Percentiles rank a stretch among this genome's conserved stretches.
Conservation (phyloP, 306 rosid species). For the Vigna trinervia region DNA sequence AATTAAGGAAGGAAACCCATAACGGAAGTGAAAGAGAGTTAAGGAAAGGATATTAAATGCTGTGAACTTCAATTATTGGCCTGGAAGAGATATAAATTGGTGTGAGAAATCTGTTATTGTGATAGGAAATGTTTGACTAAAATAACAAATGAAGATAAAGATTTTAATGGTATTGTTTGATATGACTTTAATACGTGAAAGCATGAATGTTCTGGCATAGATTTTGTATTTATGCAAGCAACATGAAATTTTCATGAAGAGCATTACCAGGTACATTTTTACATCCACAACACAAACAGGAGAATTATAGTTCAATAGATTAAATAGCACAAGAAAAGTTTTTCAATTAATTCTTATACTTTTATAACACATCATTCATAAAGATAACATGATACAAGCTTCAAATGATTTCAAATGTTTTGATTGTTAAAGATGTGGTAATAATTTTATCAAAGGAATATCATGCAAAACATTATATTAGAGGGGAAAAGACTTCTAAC, state of each 20-base stretch:
- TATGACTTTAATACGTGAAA: too few species aligned
- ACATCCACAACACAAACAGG: slow-evolving; percentile 9
- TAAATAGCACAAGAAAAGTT: slow-evolving; percentile 2
- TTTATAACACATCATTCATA: not conserved
- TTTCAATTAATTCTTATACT: slow-evolving; percentile 10
- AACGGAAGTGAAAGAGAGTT: too few species aligned
- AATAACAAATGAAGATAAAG: too few species aligned
- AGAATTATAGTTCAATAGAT: slow-evolving; percentile 34
- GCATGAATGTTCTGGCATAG: too few species aligned
- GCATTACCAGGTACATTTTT: not conserved
- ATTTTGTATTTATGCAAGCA: not conserved
- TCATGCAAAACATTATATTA: slow-evolving; percentile 68
- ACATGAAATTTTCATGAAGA: not conserved
- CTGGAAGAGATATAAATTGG: too few species aligned
- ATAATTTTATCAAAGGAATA: slow-evolving; percentile 44
- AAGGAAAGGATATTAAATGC: too few species aligned
- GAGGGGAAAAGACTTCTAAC: slow-evolving; percentile 10
- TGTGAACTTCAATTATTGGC: too few species aligned
- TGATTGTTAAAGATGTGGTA: slow-evolving; percentile 10
- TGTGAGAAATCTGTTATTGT: too few species aligned
- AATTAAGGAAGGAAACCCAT: too few species aligned
- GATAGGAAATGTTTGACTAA: too few species aligned
- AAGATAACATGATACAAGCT: slow-evolving; percentile 23
- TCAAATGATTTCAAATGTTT: slow-evolving; percentile 30
- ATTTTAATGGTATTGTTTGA: too few species aligned